Evolutionary conservation across 805 yeast species (phyloP).

Genomic region (Ogataea philodendri): DNA sequence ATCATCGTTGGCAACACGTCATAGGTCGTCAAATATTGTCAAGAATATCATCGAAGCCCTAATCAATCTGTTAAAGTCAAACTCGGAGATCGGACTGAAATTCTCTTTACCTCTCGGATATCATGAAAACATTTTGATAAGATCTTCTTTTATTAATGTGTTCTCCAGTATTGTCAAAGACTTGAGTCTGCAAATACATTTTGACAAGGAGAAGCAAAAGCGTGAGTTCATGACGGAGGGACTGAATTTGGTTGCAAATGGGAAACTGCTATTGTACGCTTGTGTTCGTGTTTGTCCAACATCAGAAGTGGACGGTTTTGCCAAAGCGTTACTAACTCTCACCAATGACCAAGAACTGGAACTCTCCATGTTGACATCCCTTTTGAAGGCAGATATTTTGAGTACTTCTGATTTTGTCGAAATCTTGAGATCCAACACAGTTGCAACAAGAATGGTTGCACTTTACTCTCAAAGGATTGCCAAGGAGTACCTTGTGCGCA

Average conservation of each 20-base stretch:
- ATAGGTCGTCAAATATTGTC: slow-evolving; percentile 54
- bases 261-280: slow-evolving; percentile 47
- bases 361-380: slow-evolving; percentile 47
- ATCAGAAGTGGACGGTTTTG: slow-evolving; percentile 66
- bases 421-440: slow-evolving; percentile 75
- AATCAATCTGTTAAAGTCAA: slow-evolving; percentile 67
- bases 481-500: slow-evolving; percentile 48
- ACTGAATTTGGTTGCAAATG: slow-evolving; percentile 21
- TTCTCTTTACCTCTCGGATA: slow-evolving; percentile 78
- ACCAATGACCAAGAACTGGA: slow-evolving; percentile 42
- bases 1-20: slow-evolving; percentile 34
- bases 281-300: slow-evolving; percentile 63
- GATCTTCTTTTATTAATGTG: slow-evolving; percentile 73
- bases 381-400: slow-evolving; percentile 62
- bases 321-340: slow-evolving; percentile 59
- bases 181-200: slow-evolving; percentile 21
- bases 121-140: slow-evolving; percentile 60
- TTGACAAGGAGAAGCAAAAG: slow-evolving; percentile 13
- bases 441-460: slow-evolving; percentile 74
- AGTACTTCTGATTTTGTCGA: slow-evolving; percentile 63
- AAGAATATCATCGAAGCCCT: slow-evolving; percentile 65
- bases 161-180: slow-evolving; percentile 60
- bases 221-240: slow-evolving; percentile 12
- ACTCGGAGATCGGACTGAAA: slow-evolving; percentile 73
- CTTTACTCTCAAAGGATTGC: slow-evolving; percentile 71